These are phyloP conservation scores for Cutaneotrichosporon daszewskae DNA, from an alignment of 1,284 basidiomycete species.

Conservation along the genomic window DNA sequence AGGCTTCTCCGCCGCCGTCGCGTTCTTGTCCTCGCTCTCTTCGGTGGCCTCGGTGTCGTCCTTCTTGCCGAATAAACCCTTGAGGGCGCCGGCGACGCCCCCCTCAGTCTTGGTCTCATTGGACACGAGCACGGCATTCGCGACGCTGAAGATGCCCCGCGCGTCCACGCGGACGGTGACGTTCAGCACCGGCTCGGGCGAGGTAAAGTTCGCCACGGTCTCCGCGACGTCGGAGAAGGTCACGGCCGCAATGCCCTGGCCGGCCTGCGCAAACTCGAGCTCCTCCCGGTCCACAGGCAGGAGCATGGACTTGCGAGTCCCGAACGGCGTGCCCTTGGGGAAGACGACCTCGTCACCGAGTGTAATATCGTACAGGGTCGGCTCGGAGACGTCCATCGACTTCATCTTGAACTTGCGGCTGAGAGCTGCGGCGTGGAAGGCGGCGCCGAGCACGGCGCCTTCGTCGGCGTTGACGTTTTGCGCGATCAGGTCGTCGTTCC, in stretches of 20 bases:
- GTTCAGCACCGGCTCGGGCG: slow-evolving; percentile 57
- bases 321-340: slow-evolving; percentile 64
- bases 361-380: slow-evolving; percentile 57
- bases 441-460: slow-evolving; percentile 89
- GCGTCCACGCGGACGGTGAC: slow-evolving; percentile 74
- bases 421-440: slow-evolving; percentile 82
- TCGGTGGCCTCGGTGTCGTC: slow-evolving; percentile 30
- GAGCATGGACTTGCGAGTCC: slow-evolving; percentile 68
- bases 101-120: slow-evolving; percentile 51
- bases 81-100: slow-evolving; percentile 67
- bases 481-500: slow-evolving; percentile 68
- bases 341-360: slow-evolving; percentile 55
- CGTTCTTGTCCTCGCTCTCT: slow-evolving; percentile 39
- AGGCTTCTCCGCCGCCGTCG: slow-evolving; percentile 15
- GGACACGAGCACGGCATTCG: slow-evolving; percentile 66
- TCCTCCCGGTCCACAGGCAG: slow-evolving; percentile 55
- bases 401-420: slow-evolving; percentile 94
- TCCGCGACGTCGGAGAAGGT: slow-evolving; percentile 29
- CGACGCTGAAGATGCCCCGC: slow-evolving; percentile 68
- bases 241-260: slow-evolving; percentile 25
- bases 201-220: slow-evolving; percentile 40
- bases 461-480: slow-evolving; percentile 97
- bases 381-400: slow-evolving; percentile 77
- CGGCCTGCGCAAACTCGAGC: slow-evolving; percentile 62
- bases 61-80: slow-evolving; percentile 70